Evolutionary conservation across 108 stramenopile genomes (phyloP).

Genomic region (Cyclotella cryptica): DNA sequence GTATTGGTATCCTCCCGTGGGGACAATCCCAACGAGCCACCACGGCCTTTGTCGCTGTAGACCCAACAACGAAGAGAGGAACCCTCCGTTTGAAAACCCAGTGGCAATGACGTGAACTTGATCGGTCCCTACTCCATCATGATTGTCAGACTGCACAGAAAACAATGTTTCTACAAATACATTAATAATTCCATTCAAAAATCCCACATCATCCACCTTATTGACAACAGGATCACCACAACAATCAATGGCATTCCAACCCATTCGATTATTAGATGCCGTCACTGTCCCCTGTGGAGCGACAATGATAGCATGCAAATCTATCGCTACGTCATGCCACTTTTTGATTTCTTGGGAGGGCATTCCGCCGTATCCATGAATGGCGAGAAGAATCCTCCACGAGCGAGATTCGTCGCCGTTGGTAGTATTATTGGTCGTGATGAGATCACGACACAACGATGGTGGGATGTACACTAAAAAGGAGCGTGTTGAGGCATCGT

Average conservation of each 20-base stretch:
- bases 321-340: constrained; percentile 18
- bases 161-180: constrained; percentile 19
- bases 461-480: constrained; percentile 37
- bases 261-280: constrained; percentile 14
- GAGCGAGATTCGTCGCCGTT: neutral
- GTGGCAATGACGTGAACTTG: constrained; percentile 38
- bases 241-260: constrained; percentile 48
- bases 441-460: neutral
- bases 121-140: neutral
- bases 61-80: constrained; percentile 44
- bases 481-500: neutral
- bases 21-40: constrained; percentile 48
- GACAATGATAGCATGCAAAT: constrained; percentile 26
- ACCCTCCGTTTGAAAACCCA: constrained; percentile 53
- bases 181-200: constrained; percentile 24
- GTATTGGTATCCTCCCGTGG: constrained; percentile 54
- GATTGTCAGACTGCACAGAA: neutral
- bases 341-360: constrained; percentile 40
- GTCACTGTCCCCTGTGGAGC: constrained; percentile 33
- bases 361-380: constrained; percentile 37
- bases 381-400: constrained; percentile 30
- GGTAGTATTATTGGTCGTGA: neutral
- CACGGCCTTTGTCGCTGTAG: constrained; percentile 11
- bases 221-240: constrained; percentile 44
- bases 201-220: constrained; percentile 41